Evolutionary conservation across 192 early-diverging fungal species (phyloP).

Genomic region (Linnemannia elongata): DNA sequence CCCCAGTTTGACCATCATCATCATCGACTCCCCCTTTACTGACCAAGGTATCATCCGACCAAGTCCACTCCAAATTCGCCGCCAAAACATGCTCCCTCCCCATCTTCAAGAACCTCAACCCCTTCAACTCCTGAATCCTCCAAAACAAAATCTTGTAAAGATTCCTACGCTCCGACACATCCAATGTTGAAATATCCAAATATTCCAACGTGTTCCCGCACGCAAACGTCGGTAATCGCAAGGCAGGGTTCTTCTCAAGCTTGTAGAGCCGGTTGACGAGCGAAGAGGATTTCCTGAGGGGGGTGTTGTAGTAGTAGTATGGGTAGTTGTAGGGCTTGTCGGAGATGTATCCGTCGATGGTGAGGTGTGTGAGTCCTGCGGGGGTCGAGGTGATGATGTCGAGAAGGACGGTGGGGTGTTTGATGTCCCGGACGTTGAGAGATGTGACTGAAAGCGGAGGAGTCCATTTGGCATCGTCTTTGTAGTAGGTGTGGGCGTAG

Average conservation of each 20-base stretch:
- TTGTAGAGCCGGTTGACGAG: neutral
- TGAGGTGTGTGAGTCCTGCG: neutral
- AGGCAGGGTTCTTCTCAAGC: neutral
- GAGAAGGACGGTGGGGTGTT: neutral
- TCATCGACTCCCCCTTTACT: neutral
- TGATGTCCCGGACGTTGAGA: neutral
- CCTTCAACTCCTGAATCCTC: constrained; percentile 8
- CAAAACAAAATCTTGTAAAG: constrained; percentile 13
- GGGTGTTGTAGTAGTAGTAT: neutral
- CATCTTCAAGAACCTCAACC: constrained; percentile 15
- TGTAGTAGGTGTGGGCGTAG: neutral
- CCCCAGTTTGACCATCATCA: neutral
- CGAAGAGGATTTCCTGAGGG: neutral
- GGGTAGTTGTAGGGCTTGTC: neutral
- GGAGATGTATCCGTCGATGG: neutral
- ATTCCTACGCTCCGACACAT: neutral
- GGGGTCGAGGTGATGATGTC: neutral
- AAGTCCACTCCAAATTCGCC: constrained; percentile 21
- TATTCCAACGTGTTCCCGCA: neutral
- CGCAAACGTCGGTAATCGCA: constrained; percentile 7
- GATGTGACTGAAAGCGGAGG: neutral
- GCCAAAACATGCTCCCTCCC: neutral
- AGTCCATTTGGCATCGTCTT: neutral
- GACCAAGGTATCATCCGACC: constrained; percentile 5
- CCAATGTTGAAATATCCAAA: constrained; percentile 21